Percentiles rank a stretch among this genome's conserved stretches.
Conservation (phyloP, 495 filamentous ascomycete genomes). For the Friedmanniomyces simplex region DNA sequence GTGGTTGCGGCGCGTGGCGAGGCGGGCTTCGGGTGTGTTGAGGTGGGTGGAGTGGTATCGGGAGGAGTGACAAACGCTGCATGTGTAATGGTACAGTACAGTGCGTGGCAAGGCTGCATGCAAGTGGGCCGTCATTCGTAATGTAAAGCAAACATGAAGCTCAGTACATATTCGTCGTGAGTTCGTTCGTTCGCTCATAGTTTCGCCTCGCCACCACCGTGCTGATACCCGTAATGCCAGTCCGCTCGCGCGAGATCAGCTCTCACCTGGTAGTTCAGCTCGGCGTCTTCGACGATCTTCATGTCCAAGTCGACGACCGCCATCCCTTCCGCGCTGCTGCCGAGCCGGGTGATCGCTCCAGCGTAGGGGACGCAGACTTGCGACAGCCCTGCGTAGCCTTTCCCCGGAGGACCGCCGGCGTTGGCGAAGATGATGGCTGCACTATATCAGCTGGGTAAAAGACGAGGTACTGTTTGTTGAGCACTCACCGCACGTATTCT, state of each 20-base stretch:
- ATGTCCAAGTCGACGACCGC: slow-evolving; percentile 68
- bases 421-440: slow-evolving; percentile 65
- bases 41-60: neutral
- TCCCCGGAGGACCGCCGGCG: slow-evolving; percentile 46
- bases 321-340: slow-evolving; percentile 58
- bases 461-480: too few relatives aligned
- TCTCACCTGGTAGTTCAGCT: slow-evolving; percentile 70
- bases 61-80: neutral
- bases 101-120: too few relatives aligned
- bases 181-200: neutral
- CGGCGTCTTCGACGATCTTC: slow-evolving; percentile 56
- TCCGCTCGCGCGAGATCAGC: slow-evolving; percentile 57
- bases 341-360: slow-evolving; percentile 55
- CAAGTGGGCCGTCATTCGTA: too few relatives aligned
- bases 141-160: too few relatives aligned
- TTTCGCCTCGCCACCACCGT: neutral
- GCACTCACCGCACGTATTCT: slow-evolving; percentile 58
- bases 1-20: neutral
- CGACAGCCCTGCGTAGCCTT: slow-evolving; percentile 54
- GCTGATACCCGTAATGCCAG: slow-evolving; percentile 69
- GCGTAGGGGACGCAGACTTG: slow-evolving; percentile 63
- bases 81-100: too few relatives aligned
- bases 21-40: neutral
- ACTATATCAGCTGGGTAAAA: neutral
- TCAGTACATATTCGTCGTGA: too few relatives aligned